A percentile compares a stretch with the other conserved stretches of the same genome.
phyloP scores from a whole-genome alignment of 805 yeast genomes.

The Grigorovia transvaalensis region DNA sequence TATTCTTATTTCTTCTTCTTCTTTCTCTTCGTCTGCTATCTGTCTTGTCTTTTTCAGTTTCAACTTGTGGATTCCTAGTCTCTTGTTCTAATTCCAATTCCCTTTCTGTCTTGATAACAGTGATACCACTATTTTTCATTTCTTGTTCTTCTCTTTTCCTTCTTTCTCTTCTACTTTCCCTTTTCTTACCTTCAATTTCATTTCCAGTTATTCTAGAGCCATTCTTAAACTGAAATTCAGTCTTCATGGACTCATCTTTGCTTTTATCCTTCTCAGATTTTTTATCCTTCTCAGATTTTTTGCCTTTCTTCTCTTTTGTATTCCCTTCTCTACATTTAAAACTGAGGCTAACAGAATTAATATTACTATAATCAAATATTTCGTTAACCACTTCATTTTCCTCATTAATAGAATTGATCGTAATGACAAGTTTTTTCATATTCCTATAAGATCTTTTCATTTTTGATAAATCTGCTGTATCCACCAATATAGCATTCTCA shows the following conservation, averaged over 20 bases:
- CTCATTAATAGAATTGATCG: background rate
- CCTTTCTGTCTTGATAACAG: background rate
- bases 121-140: background rate
- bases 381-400: background rate
- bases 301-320: background rate
- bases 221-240: background rate
- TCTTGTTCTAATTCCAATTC: background rate
- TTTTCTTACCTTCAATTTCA: background rate
- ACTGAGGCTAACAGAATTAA: background rate
- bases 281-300: too few relatives aligned
- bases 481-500: background rate
- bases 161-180: background rate
- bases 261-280: too few relatives aligned
- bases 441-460: background rate
- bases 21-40: background rate
- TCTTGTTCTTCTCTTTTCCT: background rate
- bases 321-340: background rate
- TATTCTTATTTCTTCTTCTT: background rate
- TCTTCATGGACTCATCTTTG: background rate
- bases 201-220: too few relatives aligned
- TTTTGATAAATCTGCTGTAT: background rate
- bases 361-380: background rate
- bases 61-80: background rate
- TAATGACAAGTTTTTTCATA: background rate
- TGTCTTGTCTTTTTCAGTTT: background rate